A percentile compares a stretch with the other conserved stretches of the same genome.
Evolutionary conservation across 2,329 filamentous ascomycete genomes (phyloP).

Genomic region (Aspergillus carbonarius): DNA sequence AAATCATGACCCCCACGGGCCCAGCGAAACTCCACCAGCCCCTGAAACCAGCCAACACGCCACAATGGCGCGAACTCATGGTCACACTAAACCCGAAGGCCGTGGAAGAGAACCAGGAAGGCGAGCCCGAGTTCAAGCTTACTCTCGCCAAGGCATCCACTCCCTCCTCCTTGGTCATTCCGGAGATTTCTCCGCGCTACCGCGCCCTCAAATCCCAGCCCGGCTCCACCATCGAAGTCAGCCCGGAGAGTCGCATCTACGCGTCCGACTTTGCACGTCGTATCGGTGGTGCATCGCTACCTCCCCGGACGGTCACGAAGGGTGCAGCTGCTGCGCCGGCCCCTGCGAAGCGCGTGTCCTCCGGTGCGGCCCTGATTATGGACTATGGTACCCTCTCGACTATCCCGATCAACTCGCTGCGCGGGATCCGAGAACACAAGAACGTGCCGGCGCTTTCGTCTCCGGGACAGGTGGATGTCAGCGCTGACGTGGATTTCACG

Average conservation of each 20-base stretch:
- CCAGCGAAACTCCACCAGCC: constrained; percentile 47
- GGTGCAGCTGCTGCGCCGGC: constrained; percentile 24
- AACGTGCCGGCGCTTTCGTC: constrained; percentile 75
- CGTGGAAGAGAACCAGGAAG: constrained; percentile 48
- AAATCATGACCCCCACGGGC: constrained; percentile 51
- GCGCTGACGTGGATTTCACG: constrained; percentile 89
- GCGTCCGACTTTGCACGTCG: constrained; percentile 76
- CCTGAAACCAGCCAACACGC: constrained; percentile 40
- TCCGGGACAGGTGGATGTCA: constrained; percentile 83
- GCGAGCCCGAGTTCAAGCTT: constrained; percentile 81
- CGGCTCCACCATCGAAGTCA: constrained; percentile 80
- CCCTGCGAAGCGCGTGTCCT: constrained; percentile 60
- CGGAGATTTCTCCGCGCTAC: constrained; percentile 78
- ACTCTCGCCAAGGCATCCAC: constrained; percentile 73
- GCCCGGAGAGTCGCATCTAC: constrained; percentile 80
- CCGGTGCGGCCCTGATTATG: constrained; percentile 88
- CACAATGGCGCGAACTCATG: constrained; percentile 80
- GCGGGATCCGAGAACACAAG: constrained; percentile 78
- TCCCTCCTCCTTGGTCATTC: constrained; percentile 80
- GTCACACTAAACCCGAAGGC: constrained; percentile 66
- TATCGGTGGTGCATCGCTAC: constrained; percentile 68
- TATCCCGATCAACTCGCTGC: constrained; percentile 83
- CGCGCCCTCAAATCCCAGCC: constrained; percentile 66
- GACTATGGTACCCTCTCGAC: constrained; percentile 83
- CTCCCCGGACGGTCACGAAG: constrained; percentile 20